These are phyloP conservation scores for Pneumocystis canis DNA, from an alignment of 1,139 yeast genomes.

Conservation along the genomic window DNA sequence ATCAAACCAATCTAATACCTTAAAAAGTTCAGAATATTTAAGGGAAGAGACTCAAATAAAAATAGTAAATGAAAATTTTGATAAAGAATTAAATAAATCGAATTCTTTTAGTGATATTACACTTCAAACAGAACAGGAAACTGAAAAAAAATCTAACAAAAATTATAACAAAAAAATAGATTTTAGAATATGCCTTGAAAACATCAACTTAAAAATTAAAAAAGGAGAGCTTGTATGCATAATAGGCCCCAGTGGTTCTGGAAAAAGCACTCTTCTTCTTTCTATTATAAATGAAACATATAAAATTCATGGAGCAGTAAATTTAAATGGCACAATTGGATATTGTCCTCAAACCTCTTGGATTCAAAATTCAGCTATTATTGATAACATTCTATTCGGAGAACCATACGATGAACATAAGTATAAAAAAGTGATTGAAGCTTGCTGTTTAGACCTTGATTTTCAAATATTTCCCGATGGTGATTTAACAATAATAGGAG, in stretches of 20 bases:
- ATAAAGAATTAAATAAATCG: neutral
- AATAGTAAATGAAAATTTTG: neutral
- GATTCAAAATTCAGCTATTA: constrained; percentile 89
- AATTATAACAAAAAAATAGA: neutral
- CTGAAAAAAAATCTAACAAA: neutral
- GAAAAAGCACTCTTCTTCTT: constrained; percentile 78
- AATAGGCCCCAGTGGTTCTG: constrained; percentile 86
- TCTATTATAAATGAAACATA: constrained; percentile 75
- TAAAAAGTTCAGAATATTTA: neutral
- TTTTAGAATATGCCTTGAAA: constrained; percentile 41
- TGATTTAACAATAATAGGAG: constrained; percentile 85
- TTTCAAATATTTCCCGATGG: constrained; percentile 71
- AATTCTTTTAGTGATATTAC: neutral
- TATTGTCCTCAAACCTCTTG: constrained; percentile 90
- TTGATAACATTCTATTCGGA: constrained; percentile 82
- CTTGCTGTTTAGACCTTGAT: constrained; percentile 81
- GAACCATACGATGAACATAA: constrained; percentile 67
- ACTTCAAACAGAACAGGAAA: neutral
- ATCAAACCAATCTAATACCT: neutral
- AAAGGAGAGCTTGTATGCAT: constrained; percentile 79
- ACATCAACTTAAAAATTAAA: constrained; percentile 51
- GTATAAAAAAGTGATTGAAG: constrained; percentile 63
- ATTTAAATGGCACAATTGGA: constrained; percentile 65
- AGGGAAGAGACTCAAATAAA: neutral
- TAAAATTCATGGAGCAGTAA: constrained; percentile 61